Evolutionary conservation across 441 rosid species (phyloP).

Genomic region (Melastoma candidum): DNA sequence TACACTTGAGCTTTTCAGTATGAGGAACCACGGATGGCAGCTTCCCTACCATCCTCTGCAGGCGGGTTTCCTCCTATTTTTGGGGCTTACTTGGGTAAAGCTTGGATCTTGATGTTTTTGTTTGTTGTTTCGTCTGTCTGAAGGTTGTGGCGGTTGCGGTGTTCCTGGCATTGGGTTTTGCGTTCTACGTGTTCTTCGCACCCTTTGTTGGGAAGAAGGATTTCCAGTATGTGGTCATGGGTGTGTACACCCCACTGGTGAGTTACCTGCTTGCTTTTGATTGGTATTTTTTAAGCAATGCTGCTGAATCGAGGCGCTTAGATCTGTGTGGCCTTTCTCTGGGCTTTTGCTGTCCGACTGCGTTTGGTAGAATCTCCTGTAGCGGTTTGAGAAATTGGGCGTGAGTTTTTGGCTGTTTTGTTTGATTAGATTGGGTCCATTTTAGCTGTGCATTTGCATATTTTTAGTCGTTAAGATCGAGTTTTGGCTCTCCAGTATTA

Average conservation of each 20-base stretch:
- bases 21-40: constrained; percentile 99
- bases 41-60: constrained; percentile 98
- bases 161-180: constrained; percentile 94
- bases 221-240: constrained; percentile 69
- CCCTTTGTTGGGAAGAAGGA: constrained; percentile 88
- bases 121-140: constrained; percentile 12
- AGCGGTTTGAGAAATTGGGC: too few species aligned
- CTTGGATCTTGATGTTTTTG: constrained; percentile 17
- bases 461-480: too few species aligned
- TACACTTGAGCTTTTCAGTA: constrained; percentile 30
- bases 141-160: constrained; percentile 99
- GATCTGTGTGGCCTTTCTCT: too few species aligned
- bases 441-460: too few species aligned
- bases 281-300: neutral
- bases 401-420: too few species aligned
- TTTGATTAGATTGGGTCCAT: too few species aligned
- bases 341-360: too few species aligned
- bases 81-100: neutral
- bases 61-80: constrained; percentile 25
- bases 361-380: too few species aligned
- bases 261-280: constrained; percentile 12
- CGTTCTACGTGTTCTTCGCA: constrained; percentile 97
- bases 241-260: constrained; percentile 95
- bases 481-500: too few species aligned
- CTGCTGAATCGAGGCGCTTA: too few species aligned